Base-by-base conservation (phyloP, 495 filamentous ascomycete species). In the Clohesyomyces aquaticus region DNA sequence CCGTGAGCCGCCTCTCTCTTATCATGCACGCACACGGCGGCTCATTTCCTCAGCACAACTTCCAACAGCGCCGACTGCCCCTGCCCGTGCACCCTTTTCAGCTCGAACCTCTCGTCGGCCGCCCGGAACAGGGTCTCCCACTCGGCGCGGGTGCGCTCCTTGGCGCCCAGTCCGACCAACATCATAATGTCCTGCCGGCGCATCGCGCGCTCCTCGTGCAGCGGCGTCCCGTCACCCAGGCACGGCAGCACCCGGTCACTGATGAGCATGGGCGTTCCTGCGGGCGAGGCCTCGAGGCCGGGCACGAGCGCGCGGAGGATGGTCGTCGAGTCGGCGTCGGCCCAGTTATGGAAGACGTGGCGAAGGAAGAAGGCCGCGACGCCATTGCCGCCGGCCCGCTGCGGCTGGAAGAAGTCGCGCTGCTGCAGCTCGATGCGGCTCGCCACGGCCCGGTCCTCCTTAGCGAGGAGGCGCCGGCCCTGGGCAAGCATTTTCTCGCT, bases 321-420 rank as follows among this genome's bases (percentile, higher is more conserved):
- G 1, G 27, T 66, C 14, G 76, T 55, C 0, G 60, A 61, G 26
- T 73, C 72, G 0, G 14, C 4, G 50, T 75, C 72, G 29, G 16
- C 25, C 65, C 68, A 58, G 38, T 77, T 73, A 52, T 77, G 75
- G 4, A 55, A 19, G 32, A 69, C 70, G 45, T 75, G 73, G 22
- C 75, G 71, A 1, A 75, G 43, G 1, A 77, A 51, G 46, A 60
- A 76, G 1, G 65, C 68, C 0, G 48, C 42, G 4, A 69, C 74
- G 27, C n/a, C n/a, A n/a, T n/a, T 66, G 48, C 0, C 19, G 19
- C 16, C 55, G 1, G 2, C 66, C n/a, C n/a, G 70, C 53, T 77
- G 73, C 0, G 72, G 68, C n/a, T 68, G 35, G 65, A 76, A 77
- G 68, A 76, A 77, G 60, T 59, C 67, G 48, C 70, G 55, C 42